Evolutionary conservation across 2,329 filamentous ascomycete species (phyloP).

Genomic region (Claviceps sp.): DNA sequence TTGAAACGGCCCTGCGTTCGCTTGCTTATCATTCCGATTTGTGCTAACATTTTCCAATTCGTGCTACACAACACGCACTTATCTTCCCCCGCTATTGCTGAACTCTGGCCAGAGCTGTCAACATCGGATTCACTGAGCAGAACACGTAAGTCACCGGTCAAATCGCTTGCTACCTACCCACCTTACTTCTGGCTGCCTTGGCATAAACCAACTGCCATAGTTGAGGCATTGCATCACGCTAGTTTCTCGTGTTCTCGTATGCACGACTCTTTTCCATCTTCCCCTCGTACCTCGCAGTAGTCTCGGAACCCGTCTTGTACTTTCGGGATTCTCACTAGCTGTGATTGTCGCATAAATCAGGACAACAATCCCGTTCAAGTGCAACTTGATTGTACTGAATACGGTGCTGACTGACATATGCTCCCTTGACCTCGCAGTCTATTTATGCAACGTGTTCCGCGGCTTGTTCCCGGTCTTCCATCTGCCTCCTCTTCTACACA

Average conservation of each 20-base stretch:
- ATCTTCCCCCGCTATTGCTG: background rate
- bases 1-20: background rate
- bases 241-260: background rate
- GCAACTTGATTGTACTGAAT: background rate
- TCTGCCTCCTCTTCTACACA: background rate
- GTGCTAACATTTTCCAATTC: background rate
- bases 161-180: background rate
- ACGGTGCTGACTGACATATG: slow-evolving; percentile 1
- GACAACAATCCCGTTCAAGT: background rate
- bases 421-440: background rate
- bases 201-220: too few relatives aligned
- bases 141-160: background rate
- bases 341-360: background rate
- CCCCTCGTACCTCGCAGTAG: too few relatives aligned
- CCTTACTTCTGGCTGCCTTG: background rate
- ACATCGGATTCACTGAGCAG: background rate
- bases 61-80: background rate
- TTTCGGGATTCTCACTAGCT: background rate
- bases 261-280: too few relatives aligned
- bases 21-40: background rate
- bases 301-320: too few relatives aligned
- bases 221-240: too few relatives aligned
- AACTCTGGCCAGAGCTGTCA: background rate
- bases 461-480: background rate
- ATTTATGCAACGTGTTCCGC: background rate